Base-by-base conservation (phyloP, 805 yeast species). In the Candida anglica region DNA sequence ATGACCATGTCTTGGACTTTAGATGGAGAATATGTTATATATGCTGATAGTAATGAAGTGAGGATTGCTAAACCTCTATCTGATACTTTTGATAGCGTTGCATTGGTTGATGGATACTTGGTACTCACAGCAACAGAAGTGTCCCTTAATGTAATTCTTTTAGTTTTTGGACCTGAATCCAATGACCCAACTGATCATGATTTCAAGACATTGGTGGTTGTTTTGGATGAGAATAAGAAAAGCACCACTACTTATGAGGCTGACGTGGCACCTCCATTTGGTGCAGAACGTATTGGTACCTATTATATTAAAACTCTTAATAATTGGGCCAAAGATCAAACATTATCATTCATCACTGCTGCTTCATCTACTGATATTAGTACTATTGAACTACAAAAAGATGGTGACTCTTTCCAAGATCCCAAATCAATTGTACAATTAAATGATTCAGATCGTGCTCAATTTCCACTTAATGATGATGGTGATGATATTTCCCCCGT, bases 401-500 rank as follows among this genome's bases (percentile, higher is more conserved):
- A 48, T 9, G 46, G 43, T 4, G 29, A 31, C 3, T 26, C 43
- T 1, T 22, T 10, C n/a, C 13, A 8, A 6, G 15, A 14, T 11
- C 26, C 44, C 3, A 30, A 38, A 11, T 27, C 48, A 2, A 47
- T 81, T 1, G 60, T 60, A 19, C 79, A 79, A 6, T 55, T 72
- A 3, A 83, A 82, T 44, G 96, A 88, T 48, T 65, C 79, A 3
- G 77, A 76, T 46, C 69, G 84, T 32, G 95, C 95, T 0, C 71
- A 77, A 17, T 62, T 86, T 41, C 95, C 96, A 1, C 63, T 86
- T 44, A 76, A 75, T 48, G 80, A 76, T 6, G 79, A 67, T 2
- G 63, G 80, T 1, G 80, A 73, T 29, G 95, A 86, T 46, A 73
- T 83, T 10, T 71, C 82, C 6, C 79, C 91, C 0, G 61, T 84